These are phyloP conservation scores for Aspergillus texensis DNA, from an alignment of 2,329 filamentous ascomycete genomes.

Conservation along the genomic window DNA sequence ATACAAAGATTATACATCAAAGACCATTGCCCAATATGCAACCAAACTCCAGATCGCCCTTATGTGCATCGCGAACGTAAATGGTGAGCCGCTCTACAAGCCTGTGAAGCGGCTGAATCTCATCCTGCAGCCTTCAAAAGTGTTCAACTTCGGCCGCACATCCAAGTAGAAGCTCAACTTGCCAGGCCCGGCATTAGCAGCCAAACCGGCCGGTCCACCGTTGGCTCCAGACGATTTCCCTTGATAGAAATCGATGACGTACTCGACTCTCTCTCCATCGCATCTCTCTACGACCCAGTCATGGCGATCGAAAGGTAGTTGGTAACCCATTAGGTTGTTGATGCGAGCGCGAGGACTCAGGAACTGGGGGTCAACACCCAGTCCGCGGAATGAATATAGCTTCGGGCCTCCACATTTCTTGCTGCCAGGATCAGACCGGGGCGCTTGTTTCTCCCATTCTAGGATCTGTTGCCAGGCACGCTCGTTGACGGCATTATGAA, in stretches of 20 bases:
- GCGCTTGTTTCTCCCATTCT: conserved; percentile 77
- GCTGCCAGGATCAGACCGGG: conserved; percentile 58
- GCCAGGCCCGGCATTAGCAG: conserved; percentile 35
- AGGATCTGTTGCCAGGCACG: conserved; percentile 91
- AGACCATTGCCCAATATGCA: conserved; percentile 21
- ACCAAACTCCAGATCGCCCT: conserved; percentile 31
- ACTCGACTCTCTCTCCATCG: conserved; percentile 74
- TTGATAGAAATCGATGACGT: conserved; percentile 97
- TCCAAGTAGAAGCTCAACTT: conserved; percentile 67
- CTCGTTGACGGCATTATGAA: conserved; percentile 99
- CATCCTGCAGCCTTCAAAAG: conserved; percentile 62
- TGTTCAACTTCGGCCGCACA: conserved; percentile 67
- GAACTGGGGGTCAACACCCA: conserved; percentile 50
- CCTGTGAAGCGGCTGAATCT: conserved; percentile 53
- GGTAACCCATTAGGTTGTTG: conserved; percentile 85
- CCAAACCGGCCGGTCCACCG: conserved; percentile 28
- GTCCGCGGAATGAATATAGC: conserved; percentile 79
- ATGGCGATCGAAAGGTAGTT: conserved; percentile 89
- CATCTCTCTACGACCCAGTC: conserved; percentile 97
- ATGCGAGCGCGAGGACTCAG: conserved; percentile 82
- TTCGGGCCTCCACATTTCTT: conserved; percentile 74
- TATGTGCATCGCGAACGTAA: conserved; percentile 19
- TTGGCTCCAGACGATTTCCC: conserved; percentile 57
- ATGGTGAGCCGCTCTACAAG: conserved; percentile 32
- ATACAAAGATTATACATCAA: conserved; percentile 39